A percentile compares a stretch with the other conserved stretches of the same genome.
These are phyloP conservation scores for Dioszegia hungarica DNA, from an alignment of 768 basidiomycete genomes.

Conservation along the genomic window DNA sequence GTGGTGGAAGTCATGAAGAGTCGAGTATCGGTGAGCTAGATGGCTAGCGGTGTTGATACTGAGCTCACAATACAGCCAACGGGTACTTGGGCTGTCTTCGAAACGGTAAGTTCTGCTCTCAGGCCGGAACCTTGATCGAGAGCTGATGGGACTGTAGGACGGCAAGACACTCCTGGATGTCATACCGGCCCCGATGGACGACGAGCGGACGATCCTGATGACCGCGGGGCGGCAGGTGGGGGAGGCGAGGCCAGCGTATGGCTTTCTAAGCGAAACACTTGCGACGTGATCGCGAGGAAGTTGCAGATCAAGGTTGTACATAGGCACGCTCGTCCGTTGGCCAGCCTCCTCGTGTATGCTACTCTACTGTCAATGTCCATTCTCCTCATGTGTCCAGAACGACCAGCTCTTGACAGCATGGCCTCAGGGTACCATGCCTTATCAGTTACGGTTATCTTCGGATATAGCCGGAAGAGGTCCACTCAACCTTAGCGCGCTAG, in stretches of 20 bases:
- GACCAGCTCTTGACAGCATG: no score
- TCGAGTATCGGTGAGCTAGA: slow-evolving; percentile 30
- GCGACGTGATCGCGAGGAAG: slow-evolving; percentile 2
- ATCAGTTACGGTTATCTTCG: neutral
- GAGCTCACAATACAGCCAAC: slow-evolving; percentile 17
- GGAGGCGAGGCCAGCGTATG: slow-evolving; percentile 16
- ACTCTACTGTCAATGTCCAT: no score
- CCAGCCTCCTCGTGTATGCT: no score
- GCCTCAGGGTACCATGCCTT: no score
- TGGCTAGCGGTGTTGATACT: neutral
- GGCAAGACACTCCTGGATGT: slow-evolving; percentile 27
- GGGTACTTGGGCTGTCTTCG: slow-evolving; percentile 35
- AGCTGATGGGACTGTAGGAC: slow-evolving; percentile 17
- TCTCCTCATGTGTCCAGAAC: neutral
- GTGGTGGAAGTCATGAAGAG: slow-evolving; percentile 46
- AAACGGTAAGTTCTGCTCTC: slow-evolving; percentile 24
- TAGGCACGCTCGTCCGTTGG: no score
- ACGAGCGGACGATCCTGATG: slow-evolving; percentile 28
- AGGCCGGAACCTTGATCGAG: neutral
- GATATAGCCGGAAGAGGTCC: neutral
- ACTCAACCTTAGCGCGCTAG: neutral
- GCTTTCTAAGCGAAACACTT: slow-evolving; percentile 23
- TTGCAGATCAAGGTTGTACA: no score
- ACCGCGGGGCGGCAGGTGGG: slow-evolving; percentile 28
- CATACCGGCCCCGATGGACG: slow-evolving; percentile 28